Evolutionary conservation across 2,329 filamentous ascomycete genomes (phyloP).

Genomic region (Aphanoascus verrucosus): DNA sequence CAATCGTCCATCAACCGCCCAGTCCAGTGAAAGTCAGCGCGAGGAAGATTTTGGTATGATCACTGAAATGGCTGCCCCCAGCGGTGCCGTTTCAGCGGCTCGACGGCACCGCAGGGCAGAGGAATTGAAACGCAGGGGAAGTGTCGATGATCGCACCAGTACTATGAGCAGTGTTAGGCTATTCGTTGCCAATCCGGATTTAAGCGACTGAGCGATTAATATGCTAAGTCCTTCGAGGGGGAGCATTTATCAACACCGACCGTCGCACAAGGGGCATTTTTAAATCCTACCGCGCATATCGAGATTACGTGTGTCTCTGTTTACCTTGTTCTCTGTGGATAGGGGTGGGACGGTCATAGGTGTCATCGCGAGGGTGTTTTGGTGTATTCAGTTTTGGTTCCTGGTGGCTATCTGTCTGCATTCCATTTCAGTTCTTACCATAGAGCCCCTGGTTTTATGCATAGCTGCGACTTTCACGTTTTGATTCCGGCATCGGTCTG

Average conservation of each 20-base stretch:
- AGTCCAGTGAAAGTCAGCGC: slow-evolving; percentile 30
- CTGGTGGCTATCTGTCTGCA: not conserved
- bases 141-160: slow-evolving; percentile 40
- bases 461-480: not conserved
- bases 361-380: slow-evolving; percentile 5
- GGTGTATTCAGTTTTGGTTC: not conserved
- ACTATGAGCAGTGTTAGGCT: slow-evolving; percentile 38
- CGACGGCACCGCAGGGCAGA: slow-evolving; percentile 35
- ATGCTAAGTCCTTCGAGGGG: too few species aligned
- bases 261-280: not conserved
- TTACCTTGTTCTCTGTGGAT: not conserved
- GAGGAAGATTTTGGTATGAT: slow-evolving; percentile 47
- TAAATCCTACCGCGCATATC: not conserved
- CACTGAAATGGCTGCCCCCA: slow-evolving; percentile 41
- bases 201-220: slow-evolving; percentile 27
- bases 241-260: not conserved
- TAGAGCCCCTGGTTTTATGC: not conserved
- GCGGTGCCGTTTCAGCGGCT: slow-evolving; percentile 29
- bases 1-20: slow-evolving; percentile 23
- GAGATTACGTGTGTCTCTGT: not conserved
- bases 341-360: not conserved
- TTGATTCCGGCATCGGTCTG: not conserved
- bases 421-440: not conserved
- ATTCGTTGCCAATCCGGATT: slow-evolving; percentile 40
- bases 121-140: slow-evolving; percentile 38